Conservation (phyloP, 306 rosid species). For the Quercus alba region DNA sequence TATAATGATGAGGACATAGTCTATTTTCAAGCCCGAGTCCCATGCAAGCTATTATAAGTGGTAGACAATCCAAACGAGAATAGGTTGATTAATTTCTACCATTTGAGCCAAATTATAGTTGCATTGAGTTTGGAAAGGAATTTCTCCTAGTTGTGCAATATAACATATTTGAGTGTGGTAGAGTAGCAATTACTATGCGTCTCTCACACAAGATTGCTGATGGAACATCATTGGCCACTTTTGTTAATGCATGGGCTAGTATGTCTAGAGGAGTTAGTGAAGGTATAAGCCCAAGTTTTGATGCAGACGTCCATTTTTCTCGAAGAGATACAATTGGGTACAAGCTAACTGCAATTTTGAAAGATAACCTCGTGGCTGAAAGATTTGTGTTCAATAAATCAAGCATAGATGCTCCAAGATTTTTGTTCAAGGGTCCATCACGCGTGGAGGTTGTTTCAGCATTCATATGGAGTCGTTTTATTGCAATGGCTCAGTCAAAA, state of each 20-base stretch:
- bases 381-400: not conserved
- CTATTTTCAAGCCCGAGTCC: too few relatives aligned
- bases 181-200: not conserved
- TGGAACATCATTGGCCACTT: not conserved
- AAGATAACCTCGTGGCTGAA: not conserved
- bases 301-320: too few relatives aligned
- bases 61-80: not conserved
- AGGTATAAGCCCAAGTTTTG: too few relatives aligned
- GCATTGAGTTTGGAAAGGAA: not conserved
- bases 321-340: too few relatives aligned
- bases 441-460: constrained; percentile 9
- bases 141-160: not conserved
- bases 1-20: too few relatives aligned
- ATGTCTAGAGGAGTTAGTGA: too few relatives aligned
- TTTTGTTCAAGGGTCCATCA: not conserved
- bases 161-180: constrained; percentile 18
- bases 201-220: not conserved
- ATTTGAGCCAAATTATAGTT: not conserved
- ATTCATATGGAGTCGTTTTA: constrained; percentile 11
- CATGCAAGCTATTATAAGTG: not conserved
- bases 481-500: not conserved
- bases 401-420: not conserved
- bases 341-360: not conserved
- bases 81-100: not conserved
- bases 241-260: too few relatives aligned